Evolutionary conservation across 78 protist species (phyloP).

Genomic region (Tieghemostelium lacteum): DNA sequence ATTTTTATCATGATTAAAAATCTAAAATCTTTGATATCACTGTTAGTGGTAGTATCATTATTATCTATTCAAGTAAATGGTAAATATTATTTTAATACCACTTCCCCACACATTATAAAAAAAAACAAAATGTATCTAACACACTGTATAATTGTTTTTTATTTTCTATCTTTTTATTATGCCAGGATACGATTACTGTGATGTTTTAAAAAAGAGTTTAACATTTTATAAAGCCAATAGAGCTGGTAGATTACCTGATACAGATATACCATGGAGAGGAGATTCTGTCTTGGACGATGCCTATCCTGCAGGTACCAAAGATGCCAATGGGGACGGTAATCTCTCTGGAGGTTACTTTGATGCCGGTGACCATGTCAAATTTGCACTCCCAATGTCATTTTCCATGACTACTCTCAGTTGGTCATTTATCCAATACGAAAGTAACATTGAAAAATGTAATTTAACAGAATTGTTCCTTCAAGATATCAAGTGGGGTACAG

Average conservation of each 20-base stretch:
- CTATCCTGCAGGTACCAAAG: background rate
- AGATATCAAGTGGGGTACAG: constrained; percentile 75
- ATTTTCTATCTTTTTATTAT: too few relatives aligned
- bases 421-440: constrained; percentile 39
- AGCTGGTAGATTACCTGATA: constrained; percentile 69
- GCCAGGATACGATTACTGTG: constrained; percentile 53
- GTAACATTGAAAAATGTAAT: constrained; percentile 9
- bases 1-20: too few relatives aligned
- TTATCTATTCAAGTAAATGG: too few relatives aligned
- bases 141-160: too few relatives aligned
- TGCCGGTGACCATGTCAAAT: too few relatives aligned
- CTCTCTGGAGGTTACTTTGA: constrained; percentile 69
- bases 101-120: too few relatives aligned
- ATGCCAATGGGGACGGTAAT: constrained; percentile 71
- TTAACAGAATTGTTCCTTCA: constrained; percentile 18
- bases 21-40: too few relatives aligned
- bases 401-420: constrained; percentile 80
- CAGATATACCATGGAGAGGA: too few relatives aligned
- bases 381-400: constrained; percentile 65
- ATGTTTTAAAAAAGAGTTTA: constrained; percentile 15
- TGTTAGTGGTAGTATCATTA: too few relatives aligned
- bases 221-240: constrained; percentile 60
- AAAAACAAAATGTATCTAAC: too few relatives aligned
- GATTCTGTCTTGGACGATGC: constrained; percentile 30
- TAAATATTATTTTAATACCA: too few relatives aligned